phyloP scores from a whole-genome alignment of 2,329 filamentous ascomycete species.

The Rhynchosporium agropyri region DNA sequence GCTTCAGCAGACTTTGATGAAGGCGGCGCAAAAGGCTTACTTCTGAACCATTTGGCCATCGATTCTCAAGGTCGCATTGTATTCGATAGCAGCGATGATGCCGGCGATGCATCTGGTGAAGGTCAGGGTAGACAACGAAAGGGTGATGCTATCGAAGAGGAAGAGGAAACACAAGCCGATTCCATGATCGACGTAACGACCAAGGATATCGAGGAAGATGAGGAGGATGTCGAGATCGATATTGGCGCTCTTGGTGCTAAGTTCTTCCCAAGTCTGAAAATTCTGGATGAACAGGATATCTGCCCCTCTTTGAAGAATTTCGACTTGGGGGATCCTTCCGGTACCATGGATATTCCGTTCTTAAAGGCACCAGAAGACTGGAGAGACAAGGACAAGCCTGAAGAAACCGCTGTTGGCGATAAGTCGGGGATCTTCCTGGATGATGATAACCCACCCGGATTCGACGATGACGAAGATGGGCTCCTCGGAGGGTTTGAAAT shows the following conservation, averaged over 20 bases:
- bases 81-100: conserved; percentile 96
- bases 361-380: conserved; percentile 87
- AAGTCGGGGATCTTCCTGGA: conserved; percentile 83
- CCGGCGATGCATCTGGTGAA: conserved; percentile 54
- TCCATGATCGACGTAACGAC: conserved; percentile 42
- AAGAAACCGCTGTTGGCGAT: conserved; percentile 58
- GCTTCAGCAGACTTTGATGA: conserved; percentile 98
- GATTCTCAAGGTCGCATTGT: conserved; percentile 91
- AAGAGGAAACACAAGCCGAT: conserved; percentile 47
- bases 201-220: conserved; percentile 50
- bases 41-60: conserved; percentile 96
- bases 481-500: conserved; percentile 70
- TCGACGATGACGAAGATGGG: conserved; percentile 77
- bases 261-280: conserved; percentile 82
- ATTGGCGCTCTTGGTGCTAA: conserved; percentile 71
- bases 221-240: conserved; percentile 74
- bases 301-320: conserved; percentile 95
- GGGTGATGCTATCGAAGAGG: conserved; percentile 67
- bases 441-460: conserved; percentile 80
- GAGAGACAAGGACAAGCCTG: conserved; percentile 67
- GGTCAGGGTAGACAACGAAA: conserved; percentile 38
- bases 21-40: conserved; percentile 90
- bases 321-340: conserved; percentile 83
- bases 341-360: conserved; percentile 87
- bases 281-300: conserved; percentile 83